Evolutionary conservation across 2,329 filamentous ascomycete genomes (phyloP).

Genomic region (Setomelanomma holmii): DNA sequence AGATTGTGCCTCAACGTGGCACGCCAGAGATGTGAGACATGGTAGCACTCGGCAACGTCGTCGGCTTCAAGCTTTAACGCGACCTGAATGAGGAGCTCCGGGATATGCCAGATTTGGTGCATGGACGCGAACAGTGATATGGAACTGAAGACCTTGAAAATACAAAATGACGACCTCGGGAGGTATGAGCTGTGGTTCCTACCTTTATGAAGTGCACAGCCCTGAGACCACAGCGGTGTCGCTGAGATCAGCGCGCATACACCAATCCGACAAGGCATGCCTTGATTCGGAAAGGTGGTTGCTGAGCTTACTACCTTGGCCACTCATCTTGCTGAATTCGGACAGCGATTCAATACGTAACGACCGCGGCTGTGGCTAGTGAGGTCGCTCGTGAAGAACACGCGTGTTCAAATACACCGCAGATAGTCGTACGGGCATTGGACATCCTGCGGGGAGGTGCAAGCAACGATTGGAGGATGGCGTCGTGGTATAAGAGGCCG

Average conservation of each 20-base stretch:
- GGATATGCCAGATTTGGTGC: conserved; percentile 20
- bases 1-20: conserved; percentile 12
- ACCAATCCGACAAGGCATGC: background rate
- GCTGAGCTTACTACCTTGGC: background rate
- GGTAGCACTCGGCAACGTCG: conserved; percentile 2
- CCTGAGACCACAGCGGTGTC: background rate
- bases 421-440: too few species aligned
- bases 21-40: conserved; percentile 12
- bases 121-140: conserved; percentile 7
- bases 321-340: background rate
- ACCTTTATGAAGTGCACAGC: too few species aligned
- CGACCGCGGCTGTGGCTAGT: too few species aligned
- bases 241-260: background rate
- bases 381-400: too few species aligned
- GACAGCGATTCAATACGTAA: too few species aligned
- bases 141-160: too few species aligned
- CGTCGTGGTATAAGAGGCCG: background rate
- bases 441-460: too few species aligned
- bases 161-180: too few species aligned
- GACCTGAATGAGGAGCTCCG: conserved; percentile 20
- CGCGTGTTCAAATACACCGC: too few species aligned
- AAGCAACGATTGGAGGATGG: too few species aligned
- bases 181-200: too few species aligned
- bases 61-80: conserved; percentile 11
- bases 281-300: background rate